Conservation (phyloP, 179 eudicot species). For the Nepenthes alata region DNA sequence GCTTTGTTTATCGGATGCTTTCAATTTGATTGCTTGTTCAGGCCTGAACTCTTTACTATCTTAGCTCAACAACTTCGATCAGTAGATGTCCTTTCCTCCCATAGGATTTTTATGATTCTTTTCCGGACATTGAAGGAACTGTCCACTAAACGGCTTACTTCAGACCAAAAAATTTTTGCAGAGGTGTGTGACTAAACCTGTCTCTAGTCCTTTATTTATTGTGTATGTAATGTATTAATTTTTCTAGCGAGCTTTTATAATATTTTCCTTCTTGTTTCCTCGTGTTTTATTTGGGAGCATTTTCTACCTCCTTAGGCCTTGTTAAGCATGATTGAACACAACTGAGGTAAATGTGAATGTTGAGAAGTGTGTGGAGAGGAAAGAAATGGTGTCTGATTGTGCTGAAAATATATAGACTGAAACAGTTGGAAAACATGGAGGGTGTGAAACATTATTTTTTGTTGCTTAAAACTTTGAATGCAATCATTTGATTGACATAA, state of each 20-base stretch:
- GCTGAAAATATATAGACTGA: too few species aligned
- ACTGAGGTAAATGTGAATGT: too few species aligned
- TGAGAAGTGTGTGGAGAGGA: too few species aligned
- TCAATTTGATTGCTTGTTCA: conserved; percentile 21
- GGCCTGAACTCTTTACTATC: conserved; percentile 76
- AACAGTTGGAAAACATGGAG: too few species aligned
- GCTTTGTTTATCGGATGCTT: background rate
- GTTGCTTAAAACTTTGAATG: too few species aligned
- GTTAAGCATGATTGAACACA: too few species aligned
- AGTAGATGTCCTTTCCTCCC: conserved; percentile 74
- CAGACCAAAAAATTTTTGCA: conserved; percentile 79
- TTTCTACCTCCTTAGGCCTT: too few species aligned
- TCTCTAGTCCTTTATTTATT: background rate
- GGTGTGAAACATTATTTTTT: too few species aligned
- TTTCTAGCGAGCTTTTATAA: background rate
- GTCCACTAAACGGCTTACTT: conserved; percentile 77
- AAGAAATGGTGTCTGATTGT: too few species aligned
- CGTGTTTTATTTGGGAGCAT: too few species aligned
- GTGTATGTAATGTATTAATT: background rate
- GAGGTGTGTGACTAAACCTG: conserved; percentile 38
- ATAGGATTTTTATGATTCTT: conserved; percentile 84
- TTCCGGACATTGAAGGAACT: conserved; percentile 84
- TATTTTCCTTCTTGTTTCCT: too few species aligned
- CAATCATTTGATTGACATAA: too few species aligned
- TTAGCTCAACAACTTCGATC: conserved; percentile 89